Percentiles rank a stretch among this genome's conserved stretches.
Evolutionary conservation across 2,329 filamentous ascomycete genomes (phyloP).

Genomic region (Penicillium sclerotigenum): DNA sequence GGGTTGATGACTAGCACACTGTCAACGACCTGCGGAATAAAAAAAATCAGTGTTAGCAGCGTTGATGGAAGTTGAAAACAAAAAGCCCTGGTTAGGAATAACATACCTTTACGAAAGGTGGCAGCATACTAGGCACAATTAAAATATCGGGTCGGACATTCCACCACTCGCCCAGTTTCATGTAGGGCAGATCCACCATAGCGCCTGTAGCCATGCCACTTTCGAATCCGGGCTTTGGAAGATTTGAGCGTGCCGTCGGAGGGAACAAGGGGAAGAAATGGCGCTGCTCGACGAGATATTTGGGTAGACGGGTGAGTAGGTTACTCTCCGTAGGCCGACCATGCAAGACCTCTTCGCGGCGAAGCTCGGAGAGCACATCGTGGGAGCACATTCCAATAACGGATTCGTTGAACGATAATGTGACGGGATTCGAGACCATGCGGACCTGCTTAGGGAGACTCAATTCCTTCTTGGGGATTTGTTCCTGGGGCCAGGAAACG

Average conservation of each 20-base stretch:
- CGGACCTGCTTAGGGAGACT: conserved; percentile 73
- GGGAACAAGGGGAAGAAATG: conserved; percentile 91
- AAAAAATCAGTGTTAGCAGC: background rate
- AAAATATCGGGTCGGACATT: conserved; percentile 81
- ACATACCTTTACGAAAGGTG: conserved; percentile 81
- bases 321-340: conserved; percentile 57
- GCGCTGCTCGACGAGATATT: conserved; percentile 80
- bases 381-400: conserved; percentile 78
- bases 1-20: conserved; percentile 89
- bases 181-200: conserved; percentile 75
- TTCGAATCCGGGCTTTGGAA: conserved; percentile 63
- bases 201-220: conserved; percentile 66
- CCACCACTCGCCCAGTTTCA: conserved; percentile 88
- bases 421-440: conserved; percentile 87
- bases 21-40: conserved; percentile 69
- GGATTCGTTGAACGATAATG: conserved; percentile 81
- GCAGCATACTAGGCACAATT: conserved; percentile 75
- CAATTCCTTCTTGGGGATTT: conserved; percentile 67
- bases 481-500: conserved; percentile 80
- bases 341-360: conserved; percentile 66
- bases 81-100: background rate
- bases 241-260: conserved; percentile 64
- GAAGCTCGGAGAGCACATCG: conserved; percentile 78
- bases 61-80: too few species aligned
- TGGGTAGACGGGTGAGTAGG: conserved; percentile 66